Percentiles rank a stretch among this genome's conserved stretches.
Evolutionary conservation across 495 filamentous ascomycete genomes (phyloP).

Genomic region (Aspergillus ellipticus): DNA sequence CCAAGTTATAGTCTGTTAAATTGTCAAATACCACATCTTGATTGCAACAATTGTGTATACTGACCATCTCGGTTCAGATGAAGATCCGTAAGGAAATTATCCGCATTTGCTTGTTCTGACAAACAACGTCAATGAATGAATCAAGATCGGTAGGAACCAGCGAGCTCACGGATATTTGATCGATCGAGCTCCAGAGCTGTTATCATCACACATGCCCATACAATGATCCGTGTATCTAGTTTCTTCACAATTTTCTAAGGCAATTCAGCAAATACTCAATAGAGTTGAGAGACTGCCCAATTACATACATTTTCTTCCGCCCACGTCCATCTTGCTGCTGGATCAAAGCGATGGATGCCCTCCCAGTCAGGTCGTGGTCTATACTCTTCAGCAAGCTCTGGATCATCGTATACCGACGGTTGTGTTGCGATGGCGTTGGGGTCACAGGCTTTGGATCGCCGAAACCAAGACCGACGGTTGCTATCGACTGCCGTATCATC

Average conservation of each 20-base stretch:
- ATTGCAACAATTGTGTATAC: neutral
- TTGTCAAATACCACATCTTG: neutral
- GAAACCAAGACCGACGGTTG: conserved; percentile 27
- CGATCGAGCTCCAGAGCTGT: conserved; percentile 17
- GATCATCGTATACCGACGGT: conserved; percentile 50
- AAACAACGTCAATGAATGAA: neutral
- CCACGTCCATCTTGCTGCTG: conserved; percentile 49
- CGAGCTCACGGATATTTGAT: conserved; percentile 6
- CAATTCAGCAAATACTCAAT: neutral
- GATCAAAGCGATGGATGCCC: conserved; percentile 51
- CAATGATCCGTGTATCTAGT: conserved; percentile 49
- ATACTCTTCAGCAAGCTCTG: conserved; percentile 47
- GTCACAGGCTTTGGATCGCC: conserved; percentile 24
- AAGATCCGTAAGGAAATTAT: conserved; percentile 54
- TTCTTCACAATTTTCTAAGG: conserved; percentile 23
- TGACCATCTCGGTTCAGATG: conserved; percentile 46
- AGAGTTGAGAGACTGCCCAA: too few species aligned
- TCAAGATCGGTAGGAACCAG: neutral
- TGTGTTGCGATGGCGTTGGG: conserved; percentile 55
- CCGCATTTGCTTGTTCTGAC: conserved; percentile 44
- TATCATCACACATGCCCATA: conserved; percentile 48
- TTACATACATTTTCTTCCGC: conserved; percentile 35
- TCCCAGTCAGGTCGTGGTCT: conserved; percentile 50
- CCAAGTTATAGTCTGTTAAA: conserved; percentile 28
- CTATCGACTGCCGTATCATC: conserved; percentile 13